Percentiles rank a stretch among this genome's conserved stretches.
phyloP scores from a whole-genome alignment of 192 early-diverging fungal species.

The Spizellomyces punctatus region DNA sequence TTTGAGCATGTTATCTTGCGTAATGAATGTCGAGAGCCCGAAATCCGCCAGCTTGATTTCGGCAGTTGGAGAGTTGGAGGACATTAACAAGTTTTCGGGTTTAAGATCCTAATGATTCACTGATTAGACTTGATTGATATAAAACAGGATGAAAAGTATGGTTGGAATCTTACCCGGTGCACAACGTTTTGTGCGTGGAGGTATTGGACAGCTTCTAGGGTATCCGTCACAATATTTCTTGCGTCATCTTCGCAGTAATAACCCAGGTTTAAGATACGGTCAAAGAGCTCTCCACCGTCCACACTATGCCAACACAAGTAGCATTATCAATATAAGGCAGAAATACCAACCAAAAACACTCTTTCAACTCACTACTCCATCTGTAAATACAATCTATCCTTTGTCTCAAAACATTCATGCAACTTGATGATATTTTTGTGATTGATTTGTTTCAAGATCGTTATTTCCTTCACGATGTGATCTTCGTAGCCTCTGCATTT shows the following conservation, averaged over 20 bases:
- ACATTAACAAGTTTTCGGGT: slow-evolving; percentile 51
- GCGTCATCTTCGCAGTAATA: slow-evolving; percentile 48
- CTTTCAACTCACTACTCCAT: slow-evolving; percentile 37
- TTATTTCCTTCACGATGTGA: slow-evolving; percentile 69
- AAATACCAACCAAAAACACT: neutral
- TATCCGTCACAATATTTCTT: slow-evolving; percentile 29
- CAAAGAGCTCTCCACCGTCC: slow-evolving; percentile 51
- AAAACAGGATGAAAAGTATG: neutral
- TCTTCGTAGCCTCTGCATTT: slow-evolving; percentile 54
- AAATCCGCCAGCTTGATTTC: slow-evolving; percentile 65
- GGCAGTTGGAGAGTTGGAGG: slow-evolving; percentile 43
- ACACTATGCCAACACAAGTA: slow-evolving; percentile 19
- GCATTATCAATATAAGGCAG: slow-evolving; percentile 3
- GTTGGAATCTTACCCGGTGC: neutral
- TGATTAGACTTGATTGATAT: neutral
- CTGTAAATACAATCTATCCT: slow-evolving; percentile 35
- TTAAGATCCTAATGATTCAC: slow-evolving; percentile 38
- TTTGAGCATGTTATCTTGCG: slow-evolving; percentile 53
- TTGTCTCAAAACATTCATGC: slow-evolving; percentile 38
- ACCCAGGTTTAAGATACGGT: slow-evolving; percentile 43
- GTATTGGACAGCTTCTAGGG: slow-evolving; percentile 47
- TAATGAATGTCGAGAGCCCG: slow-evolving; percentile 66
- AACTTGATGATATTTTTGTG: slow-evolving; percentile 51
- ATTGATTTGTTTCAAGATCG: slow-evolving; percentile 58
- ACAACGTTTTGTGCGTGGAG: slow-evolving; percentile 40